A percentile compares a stretch with the other conserved stretches of the same genome.
phyloP scores from a whole-genome alignment of 305 asterid species.

The Fraxinus xanthoxyloides region DNA sequence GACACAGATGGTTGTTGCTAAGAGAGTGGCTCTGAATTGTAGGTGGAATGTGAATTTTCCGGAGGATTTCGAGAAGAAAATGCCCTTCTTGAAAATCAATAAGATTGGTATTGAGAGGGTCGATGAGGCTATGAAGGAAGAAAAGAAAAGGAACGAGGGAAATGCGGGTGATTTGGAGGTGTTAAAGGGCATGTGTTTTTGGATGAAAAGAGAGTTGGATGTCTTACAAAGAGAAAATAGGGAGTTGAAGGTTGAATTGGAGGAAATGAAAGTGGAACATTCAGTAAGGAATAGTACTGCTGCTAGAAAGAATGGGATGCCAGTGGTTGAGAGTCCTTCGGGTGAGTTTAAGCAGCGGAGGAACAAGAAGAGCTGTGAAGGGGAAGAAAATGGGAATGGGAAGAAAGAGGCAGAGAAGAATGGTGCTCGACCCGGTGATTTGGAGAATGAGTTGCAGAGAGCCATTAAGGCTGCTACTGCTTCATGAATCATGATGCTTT shows the following conservation, averaged over 20 bases:
- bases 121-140: slow-evolving; percentile 36
- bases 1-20: slow-evolving; percentile 61
- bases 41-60: slow-evolving; percentile 74
- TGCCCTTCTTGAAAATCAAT: slow-evolving; percentile 63
- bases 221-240: slow-evolving; percentile 51
- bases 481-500: slow-evolving; percentile 24
- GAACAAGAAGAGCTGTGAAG: slow-evolving; percentile 42
- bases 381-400: slow-evolving; percentile 29
- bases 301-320: slow-evolving; percentile 31
- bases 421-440: slow-evolving; percentile 35
- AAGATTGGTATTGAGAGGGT: slow-evolving; percentile 63
- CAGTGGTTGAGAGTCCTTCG: slow-evolving; percentile 32
- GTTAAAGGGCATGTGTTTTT: slow-evolving; percentile 60
- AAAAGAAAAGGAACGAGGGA: slow-evolving; percentile 29
- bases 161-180: slow-evolving; percentile 40
- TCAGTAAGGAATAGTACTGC: slow-evolving; percentile 17
- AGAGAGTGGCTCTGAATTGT: slow-evolving; percentile 41
- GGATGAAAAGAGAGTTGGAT: slow-evolving; percentile 82
- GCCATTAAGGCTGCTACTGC: slow-evolving; percentile 82
- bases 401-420: slow-evolving; percentile 51
- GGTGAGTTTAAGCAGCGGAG: slow-evolving; percentile 62
- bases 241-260: slow-evolving; percentile 62
- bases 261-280: slow-evolving; percentile 43
- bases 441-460: slow-evolving; percentile 83
- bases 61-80: slow-evolving; percentile 41